Evolutionary conservation across 164 flowering plant species (phyloP).

Genomic region (Echeveria elegans): DNA sequence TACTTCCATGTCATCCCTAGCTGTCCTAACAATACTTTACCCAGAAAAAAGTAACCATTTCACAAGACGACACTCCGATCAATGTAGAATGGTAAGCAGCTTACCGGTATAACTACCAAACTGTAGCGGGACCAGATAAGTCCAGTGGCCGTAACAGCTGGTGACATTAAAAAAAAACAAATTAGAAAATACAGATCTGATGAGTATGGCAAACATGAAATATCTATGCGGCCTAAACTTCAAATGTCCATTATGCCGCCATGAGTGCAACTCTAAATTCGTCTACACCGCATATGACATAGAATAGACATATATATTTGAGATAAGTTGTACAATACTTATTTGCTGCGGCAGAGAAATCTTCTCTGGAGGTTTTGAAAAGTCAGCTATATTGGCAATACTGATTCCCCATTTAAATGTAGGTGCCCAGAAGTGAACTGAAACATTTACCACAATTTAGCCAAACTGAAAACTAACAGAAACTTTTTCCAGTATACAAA

Average conservation of each 20-base stretch:
- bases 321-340: constrained; percentile 20
- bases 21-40: too few species aligned
- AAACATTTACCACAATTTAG: constrained; percentile 7
- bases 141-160: constrained; percentile 68
- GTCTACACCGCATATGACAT: neutral
- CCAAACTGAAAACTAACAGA: neutral
- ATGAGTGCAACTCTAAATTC: neutral
- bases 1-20: too few species aligned
- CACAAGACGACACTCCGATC: too few species aligned
- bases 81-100: constrained; percentile 10
- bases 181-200: constrained; percentile 6
- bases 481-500: neutral
- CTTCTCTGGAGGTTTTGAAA: constrained; percentile 64
- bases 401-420: constrained; percentile 90
- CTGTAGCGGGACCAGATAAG: constrained; percentile 81
- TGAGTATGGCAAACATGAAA: neutral
- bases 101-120: constrained; percentile 73
- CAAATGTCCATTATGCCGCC: neutral
- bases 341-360: constrained; percentile 67
- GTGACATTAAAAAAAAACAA: constrained; percentile 6
- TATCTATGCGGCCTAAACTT: neutral
- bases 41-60: too few species aligned
- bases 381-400: constrained; percentile 73
- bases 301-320: neutral
- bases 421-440: constrained; percentile 97